Conservation (phyloP, 208 protist species). For the Spongospora subterranea region DNA sequence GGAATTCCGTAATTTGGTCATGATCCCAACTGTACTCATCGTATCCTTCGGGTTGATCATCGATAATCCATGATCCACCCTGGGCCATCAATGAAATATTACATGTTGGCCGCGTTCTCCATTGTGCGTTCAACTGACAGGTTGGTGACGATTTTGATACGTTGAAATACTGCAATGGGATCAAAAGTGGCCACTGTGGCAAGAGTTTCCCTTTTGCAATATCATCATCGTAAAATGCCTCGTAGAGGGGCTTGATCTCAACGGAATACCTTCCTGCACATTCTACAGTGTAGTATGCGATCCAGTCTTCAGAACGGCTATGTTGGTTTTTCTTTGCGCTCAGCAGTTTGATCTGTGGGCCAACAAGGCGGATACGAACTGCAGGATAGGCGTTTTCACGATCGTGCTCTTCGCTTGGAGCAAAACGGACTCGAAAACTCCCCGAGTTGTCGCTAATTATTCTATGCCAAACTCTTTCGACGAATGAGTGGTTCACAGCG, state of each 20-base stretch:
- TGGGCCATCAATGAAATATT: background rate
- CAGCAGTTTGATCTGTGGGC: constrained; percentile 32
- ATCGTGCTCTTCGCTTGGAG: background rate
- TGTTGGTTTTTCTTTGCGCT: background rate
- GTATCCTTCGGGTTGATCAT: background rate
- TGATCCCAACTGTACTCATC: background rate
- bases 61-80: constrained; percentile 23
- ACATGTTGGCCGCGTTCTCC: background rate
- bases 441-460: background rate
- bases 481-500: too few relatives aligned
- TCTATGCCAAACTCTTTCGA: background rate
- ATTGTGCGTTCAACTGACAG: background rate
- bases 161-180: background rate
- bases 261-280: constrained; percentile 10
- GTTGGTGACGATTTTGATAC: background rate
- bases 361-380: background rate
- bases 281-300: constrained; percentile 5
- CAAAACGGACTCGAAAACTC: background rate
- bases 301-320: background rate
- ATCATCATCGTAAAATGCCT: constrained; percentile 14
- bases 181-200: constrained; percentile 28
- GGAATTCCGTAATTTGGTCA: background rate
- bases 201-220: background rate
- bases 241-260: constrained; percentile 34
- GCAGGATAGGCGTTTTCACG: background rate